phyloP scores from a whole-genome alignment of 106 monocot species.

The Dactylorhiza incarnata region DNA sequence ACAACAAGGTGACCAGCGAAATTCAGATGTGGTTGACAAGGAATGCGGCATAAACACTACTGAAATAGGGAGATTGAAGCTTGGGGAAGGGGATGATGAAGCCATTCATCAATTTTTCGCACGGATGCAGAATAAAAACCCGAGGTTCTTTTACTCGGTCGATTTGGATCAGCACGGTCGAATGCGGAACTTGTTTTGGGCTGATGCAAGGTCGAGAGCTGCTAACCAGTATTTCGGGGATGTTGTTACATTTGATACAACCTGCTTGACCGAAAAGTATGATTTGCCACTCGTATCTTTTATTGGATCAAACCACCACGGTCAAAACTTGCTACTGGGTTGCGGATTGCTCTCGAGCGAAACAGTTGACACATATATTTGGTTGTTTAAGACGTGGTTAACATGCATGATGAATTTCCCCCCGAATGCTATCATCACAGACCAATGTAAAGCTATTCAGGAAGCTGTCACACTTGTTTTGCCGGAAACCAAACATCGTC shows the following conservation, averaged over 20 bases:
- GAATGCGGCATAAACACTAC: constrained; percentile 21
- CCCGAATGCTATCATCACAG: constrained; percentile 52
- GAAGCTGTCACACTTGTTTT: constrained; percentile 37
- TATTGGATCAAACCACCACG: constrained; percentile 58
- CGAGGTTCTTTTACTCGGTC: constrained; percentile 59
- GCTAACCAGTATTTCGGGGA: constrained; percentile 54
- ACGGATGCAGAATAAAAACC: constrained; percentile 51
- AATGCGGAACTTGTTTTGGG: constrained; percentile 58
- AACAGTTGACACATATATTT: constrained; percentile 36
- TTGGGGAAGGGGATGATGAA: constrained; percentile 51
- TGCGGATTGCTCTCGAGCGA: constrained; percentile 50
- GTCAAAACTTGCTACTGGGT: constrained; percentile 43
- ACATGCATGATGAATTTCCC: constrained; percentile 29
- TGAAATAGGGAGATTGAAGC: constrained; percentile 37
- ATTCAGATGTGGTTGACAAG: constrained; percentile 25
- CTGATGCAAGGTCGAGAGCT: constrained; percentile 46
- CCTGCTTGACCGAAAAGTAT: constrained; percentile 39
- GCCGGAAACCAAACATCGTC: constrained; percentile 29
- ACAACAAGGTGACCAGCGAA: constrained; percentile 6
- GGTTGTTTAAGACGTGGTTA: constrained; percentile 55
- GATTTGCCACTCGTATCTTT: constrained; percentile 54
- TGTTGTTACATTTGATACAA: constrained; percentile 51
- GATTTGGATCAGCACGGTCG: constrained; percentile 51
- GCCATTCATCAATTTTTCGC: constrained; percentile 43
- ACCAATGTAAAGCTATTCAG: constrained; percentile 37